Percentiles rank a stretch among this genome's conserved stretches.
phyloP scores from a whole-genome alignment of 1,284 basidiomycete species.

The Mycena citricolor region DNA sequence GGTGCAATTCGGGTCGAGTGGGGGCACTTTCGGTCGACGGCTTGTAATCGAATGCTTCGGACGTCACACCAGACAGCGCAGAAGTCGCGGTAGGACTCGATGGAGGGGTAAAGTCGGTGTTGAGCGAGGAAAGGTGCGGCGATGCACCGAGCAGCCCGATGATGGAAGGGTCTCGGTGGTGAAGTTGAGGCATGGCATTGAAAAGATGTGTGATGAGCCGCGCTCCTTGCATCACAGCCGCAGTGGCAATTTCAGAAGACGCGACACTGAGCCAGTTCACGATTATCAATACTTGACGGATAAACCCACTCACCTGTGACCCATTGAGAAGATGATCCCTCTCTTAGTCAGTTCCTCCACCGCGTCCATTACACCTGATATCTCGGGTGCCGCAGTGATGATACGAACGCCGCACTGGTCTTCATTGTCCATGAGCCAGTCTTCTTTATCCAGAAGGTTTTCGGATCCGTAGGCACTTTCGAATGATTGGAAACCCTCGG shows the following conservation, averaged over 20 bases:
- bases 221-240: slow-evolving; percentile 69
- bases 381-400: slow-evolving; percentile 86
- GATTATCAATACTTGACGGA: background rate
- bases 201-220: slow-evolving; percentile 88
- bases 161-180: slow-evolving; percentile 83
- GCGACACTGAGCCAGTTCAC: slow-evolving; percentile 46
- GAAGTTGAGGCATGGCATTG: slow-evolving; percentile 89
- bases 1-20: slow-evolving; percentile 36
- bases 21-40: slow-evolving; percentile 26
- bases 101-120: slow-evolving; percentile 27
- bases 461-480: slow-evolving; percentile 72
- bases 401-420: slow-evolving; percentile 67
- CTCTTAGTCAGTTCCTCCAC: slow-evolving; percentile 60
- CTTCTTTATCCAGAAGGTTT: slow-evolving; percentile 60
- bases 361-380: slow-evolving; percentile 75
- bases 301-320: slow-evolving; percentile 65
- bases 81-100: slow-evolving; percentile 14
- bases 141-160: slow-evolving; percentile 85
- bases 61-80: slow-evolving; percentile 24
- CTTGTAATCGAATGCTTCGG: slow-evolving; percentile 65
- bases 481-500: slow-evolving; percentile 60
- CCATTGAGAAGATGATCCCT: slow-evolving; percentile 81
- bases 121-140: slow-evolving; percentile 51
- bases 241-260: slow-evolving; percentile 64
- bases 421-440: slow-evolving; percentile 57